Conservation (phyloP, 805 yeast species). For the Wickerhamomyces queroliae region DNA sequence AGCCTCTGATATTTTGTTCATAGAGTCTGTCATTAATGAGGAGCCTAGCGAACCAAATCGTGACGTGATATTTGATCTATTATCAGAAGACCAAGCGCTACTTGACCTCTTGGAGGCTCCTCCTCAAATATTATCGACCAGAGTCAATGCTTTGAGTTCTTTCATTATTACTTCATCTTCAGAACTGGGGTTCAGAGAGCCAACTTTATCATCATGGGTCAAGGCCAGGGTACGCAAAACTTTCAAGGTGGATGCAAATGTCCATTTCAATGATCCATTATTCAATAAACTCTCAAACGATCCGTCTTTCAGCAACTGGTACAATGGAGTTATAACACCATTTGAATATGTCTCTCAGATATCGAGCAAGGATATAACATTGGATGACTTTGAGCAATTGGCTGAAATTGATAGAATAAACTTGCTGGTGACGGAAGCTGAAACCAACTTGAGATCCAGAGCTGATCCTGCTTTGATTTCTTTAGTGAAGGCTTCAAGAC, state of each 20-base stretch:
- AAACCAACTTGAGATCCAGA: neutral
- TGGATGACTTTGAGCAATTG: slow-evolving; percentile 20
- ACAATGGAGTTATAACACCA: slow-evolving; percentile 19
- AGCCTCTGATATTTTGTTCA: neutral
- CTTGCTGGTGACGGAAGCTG: slow-evolving; percentile 8
- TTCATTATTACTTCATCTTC: neutral
- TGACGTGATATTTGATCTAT: neutral
- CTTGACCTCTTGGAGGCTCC: neutral
- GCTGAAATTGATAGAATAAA: slow-evolving; percentile 9
- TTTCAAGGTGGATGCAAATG: neutral
- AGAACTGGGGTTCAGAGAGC: neutral
- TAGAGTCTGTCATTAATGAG: neutral
- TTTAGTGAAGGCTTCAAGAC: neutral
- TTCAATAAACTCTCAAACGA: slow-evolving; percentile 12
- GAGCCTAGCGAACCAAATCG: neutral
- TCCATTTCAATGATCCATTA: slow-evolving; percentile 15
- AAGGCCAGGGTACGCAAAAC: slow-evolving; percentile 6
- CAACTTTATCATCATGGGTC: slow-evolving; percentile 2
- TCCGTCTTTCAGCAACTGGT: slow-evolving; percentile 21
- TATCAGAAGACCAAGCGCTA: neutral
- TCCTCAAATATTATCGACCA: neutral
- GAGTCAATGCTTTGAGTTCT: neutral
- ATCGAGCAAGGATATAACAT: slow-evolving; percentile 5
- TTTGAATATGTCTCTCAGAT: slow-evolving; percentile 20
- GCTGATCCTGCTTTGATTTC: neutral